Evolutionary conservation across 306 rosid species (phyloP), one percentile per base, ranked within the genome.

Genomic region (Nissolia schottii): DNA sequence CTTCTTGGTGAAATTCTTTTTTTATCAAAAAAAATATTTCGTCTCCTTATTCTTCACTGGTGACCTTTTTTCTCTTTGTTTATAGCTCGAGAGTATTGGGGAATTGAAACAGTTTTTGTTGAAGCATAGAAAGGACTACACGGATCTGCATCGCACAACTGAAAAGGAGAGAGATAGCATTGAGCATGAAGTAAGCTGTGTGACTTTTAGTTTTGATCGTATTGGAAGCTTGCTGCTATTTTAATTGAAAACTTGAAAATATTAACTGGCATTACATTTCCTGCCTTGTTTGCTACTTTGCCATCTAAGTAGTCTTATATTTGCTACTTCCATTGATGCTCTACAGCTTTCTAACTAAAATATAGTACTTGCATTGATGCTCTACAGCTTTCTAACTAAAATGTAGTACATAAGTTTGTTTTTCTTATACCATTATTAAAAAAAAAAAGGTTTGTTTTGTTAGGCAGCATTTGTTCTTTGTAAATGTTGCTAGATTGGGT

Each of bases 81-180:
- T 77, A 12, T 78, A 94, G 98, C 90, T 91, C 0, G 95, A 91
- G 79, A 87, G 91, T 78, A 94, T 94, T 64, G 90, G 81, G 71
- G 90, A 96, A 70, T 76, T 91, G 71, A 91, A 91, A 46, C 87
- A 82, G 67, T 91, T 94, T 78, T 71, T 94, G 88, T 61, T 84
- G 78, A 91, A 86, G 79, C 99, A 94, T 73, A 84, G 92, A 55
- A 94, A 94, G 86, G 99, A 94, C 78, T 94, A 91, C 43, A 87
- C 90, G 2, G 99, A 94, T 86, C 76, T 84, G 78, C 91, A 89
- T 83, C 99, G 97, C 58, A 87, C 97, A 2, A 89, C 97, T 71
- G 96, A 91, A 74, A 86, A 88, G 58, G 99, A 94, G 82, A 89
- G 97, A 85, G 99, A 94, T 69, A 86, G 87, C 91, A 94, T 94